phyloP scores from a whole-genome alignment of 164 flowering plant species.

The Paratinospora sagittata region DNA sequence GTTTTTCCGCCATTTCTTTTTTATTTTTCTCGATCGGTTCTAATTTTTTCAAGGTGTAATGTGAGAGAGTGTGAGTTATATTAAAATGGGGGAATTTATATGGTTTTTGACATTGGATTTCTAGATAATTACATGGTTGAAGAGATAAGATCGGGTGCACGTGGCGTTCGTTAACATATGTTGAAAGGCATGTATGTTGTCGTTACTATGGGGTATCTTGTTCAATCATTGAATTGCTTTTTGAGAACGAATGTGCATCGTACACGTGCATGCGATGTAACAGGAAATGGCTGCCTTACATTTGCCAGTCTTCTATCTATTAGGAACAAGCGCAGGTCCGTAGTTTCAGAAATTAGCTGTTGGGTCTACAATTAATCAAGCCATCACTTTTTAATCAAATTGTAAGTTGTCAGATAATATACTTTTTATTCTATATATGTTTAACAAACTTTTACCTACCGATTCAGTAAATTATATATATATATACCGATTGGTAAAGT shows the following conservation, averaged over 20 bases:
- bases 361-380: too few relatives aligned
- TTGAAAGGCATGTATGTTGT: neutral
- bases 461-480: too few relatives aligned
- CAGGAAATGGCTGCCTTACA: neutral
- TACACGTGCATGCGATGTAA: neutral
- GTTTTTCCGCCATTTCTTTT: slow-evolving; percentile 9
- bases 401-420: too few relatives aligned
- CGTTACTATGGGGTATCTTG: neutral
- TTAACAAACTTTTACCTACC: too few relatives aligned
- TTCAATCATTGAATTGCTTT: too few relatives aligned
- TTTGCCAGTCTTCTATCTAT: neutral
- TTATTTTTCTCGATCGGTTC: too few relatives aligned
- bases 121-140: neutral
- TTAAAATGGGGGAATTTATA: neutral
- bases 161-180: neutral
- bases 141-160: neutral
- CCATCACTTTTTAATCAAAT: too few relatives aligned
- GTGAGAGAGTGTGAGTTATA: neutral
- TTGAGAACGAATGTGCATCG: neutral
- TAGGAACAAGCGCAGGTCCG: neutral
- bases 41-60: neutral
- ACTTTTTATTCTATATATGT: too few relatives aligned
- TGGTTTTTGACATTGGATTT: neutral
- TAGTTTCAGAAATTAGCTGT: neutral
- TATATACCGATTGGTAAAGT: too few relatives aligned